Evolutionary conservation across 2,329 filamentous ascomycete species (phyloP).

Genomic region (Sclerotiophoma versabilis): DNA sequence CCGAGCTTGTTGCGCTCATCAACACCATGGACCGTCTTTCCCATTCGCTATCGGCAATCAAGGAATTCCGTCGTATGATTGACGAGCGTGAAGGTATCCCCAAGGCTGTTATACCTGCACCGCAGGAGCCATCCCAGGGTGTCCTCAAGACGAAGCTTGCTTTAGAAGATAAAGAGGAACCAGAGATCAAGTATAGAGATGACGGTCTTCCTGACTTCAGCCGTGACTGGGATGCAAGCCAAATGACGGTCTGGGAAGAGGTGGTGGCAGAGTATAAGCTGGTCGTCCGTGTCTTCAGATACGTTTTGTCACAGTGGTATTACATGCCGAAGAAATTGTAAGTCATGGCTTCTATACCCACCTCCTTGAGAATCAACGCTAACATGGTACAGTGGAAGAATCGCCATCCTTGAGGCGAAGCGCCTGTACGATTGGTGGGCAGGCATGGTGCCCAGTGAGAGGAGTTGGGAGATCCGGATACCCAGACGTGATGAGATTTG

Average conservation of each 20-base stretch:
- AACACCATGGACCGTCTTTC: constrained; percentile 92
- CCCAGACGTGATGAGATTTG: constrained; percentile 40
- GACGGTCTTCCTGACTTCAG: constrained; percentile 53
- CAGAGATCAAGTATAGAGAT: constrained; percentile 29
- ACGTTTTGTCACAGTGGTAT: constrained; percentile 75
- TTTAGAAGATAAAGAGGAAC: constrained; percentile 30
- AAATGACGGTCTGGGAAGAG: constrained; percentile 62
- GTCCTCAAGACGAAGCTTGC: constrained; percentile 42
- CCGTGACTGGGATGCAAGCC: constrained; percentile 49
- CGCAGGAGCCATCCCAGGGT: constrained; percentile 34
- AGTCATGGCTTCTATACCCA: constrained; percentile 52
- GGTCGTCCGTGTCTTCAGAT: constrained; percentile 68
- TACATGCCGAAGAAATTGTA: constrained; percentile 73
- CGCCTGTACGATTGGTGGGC: constrained; percentile 69
- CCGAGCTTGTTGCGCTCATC: constrained; percentile 91
- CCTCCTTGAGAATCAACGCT: constrained; percentile 5
- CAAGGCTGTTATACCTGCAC: constrained; percentile 22
- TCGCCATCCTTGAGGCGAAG: constrained; percentile 61
- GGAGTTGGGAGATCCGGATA: constrained; percentile 61
- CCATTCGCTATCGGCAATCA: constrained; percentile 77
- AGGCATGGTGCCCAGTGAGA: constrained; percentile 64
- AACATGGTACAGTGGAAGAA: constrained; percentile 54
- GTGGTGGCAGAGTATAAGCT: constrained; percentile 69
- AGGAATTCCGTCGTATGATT: constrained; percentile 69
- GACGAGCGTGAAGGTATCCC: constrained; percentile 49